Conservation (phyloP, 2,329 filamentous ascomycete genomes). For the Phialemoniopsis sp. region DNA sequence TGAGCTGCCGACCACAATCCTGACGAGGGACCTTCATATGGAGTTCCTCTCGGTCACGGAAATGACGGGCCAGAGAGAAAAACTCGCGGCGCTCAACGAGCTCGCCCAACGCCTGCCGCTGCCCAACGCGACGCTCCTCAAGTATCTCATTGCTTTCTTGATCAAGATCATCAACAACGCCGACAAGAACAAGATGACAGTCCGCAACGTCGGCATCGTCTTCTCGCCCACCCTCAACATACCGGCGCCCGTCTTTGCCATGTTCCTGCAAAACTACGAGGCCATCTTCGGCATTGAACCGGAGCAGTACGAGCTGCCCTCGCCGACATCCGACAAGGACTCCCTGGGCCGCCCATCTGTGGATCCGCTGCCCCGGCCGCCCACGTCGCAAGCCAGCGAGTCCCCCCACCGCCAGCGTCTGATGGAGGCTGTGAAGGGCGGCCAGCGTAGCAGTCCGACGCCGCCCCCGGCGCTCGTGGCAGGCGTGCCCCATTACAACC, state of each 20-base stretch:
- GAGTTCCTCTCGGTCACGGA: conserved; percentile 86
- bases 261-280: conserved; percentile 88
- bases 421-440: conserved; percentile 31
- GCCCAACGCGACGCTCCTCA: conserved; percentile 76
- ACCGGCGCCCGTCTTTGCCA: conserved; percentile 86
- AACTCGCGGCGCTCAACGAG: conserved; percentile 70
- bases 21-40: conserved; percentile 85
- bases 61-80: conserved; percentile 68
- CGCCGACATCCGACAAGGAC: conserved; percentile 30
- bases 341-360: conserved; percentile 10
- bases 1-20: conserved; percentile 84
- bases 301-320: conserved; percentile 57
- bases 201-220: conserved; percentile 95
- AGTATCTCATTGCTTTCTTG: conserved; percentile 82
- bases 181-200: conserved; percentile 94
- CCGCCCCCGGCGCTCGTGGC: conserved; percentile 32
- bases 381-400: conserved; percentile 42
- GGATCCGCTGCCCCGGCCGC: conserved; percentile 36
- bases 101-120: conserved; percentile 77
- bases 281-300: conserved; percentile 75
- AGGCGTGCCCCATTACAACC: conserved; percentile 11
- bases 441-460: conserved; percentile 40
- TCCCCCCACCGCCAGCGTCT: conserved; percentile 49
- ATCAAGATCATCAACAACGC: conserved; percentile 90
- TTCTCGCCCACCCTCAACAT: conserved; percentile 98